phyloP scores from a whole-genome alignment of 805 yeast genomes.

The Sugiyamaella chiloensis region DNA sequence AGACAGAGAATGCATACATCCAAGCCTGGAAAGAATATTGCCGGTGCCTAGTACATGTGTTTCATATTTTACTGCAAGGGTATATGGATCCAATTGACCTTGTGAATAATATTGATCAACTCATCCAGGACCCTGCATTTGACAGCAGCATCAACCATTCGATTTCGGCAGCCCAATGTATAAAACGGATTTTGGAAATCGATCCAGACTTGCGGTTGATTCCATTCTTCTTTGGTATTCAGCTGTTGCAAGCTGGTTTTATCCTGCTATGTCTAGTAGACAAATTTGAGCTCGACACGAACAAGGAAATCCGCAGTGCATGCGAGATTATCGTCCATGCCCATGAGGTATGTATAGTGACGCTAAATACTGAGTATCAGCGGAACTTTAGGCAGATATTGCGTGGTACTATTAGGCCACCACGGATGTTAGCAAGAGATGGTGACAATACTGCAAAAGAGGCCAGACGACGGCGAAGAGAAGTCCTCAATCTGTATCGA shows the following conservation, averaged over 20 bases:
- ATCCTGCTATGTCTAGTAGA: conserved; percentile 27
- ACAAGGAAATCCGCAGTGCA: conserved; percentile 25
- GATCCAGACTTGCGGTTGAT: conserved; percentile 29
- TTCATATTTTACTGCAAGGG: conserved; percentile 27
- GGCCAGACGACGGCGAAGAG: conserved; percentile 10
- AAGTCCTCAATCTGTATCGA: conserved; percentile 13
- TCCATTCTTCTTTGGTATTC: conserved; percentile 32
- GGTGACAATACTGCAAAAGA: conserved; percentile 4
- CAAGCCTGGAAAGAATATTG: conserved; percentile 24
- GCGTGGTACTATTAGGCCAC: conserved; percentile 28
- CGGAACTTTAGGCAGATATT: conserved; percentile 31
- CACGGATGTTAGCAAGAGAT: conserved; percentile 21
- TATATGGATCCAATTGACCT: conserved; percentile 31
- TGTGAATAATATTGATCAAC: conserved; percentile 22
- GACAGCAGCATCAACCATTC: conserved; percentile 26
- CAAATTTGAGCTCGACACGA: conserved; percentile 17
- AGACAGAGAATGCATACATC: conserved; percentile 18
- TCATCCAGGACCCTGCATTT: conserved; percentile 22
- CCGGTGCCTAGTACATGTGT: conserved; percentile 23
- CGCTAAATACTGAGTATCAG: conserved; percentile 32
- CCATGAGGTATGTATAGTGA: conserved; percentile 34
- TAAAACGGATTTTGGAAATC: conserved; percentile 23
- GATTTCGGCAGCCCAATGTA: conserved; percentile 25
- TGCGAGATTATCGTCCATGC: conserved; percentile 33
- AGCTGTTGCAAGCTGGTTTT: conserved; percentile 28